Evolutionary conservation across 345 rosid genomes (phyloP), one percentile per base, ranked within the genome.

Genomic region (Firmiana major): DNA sequence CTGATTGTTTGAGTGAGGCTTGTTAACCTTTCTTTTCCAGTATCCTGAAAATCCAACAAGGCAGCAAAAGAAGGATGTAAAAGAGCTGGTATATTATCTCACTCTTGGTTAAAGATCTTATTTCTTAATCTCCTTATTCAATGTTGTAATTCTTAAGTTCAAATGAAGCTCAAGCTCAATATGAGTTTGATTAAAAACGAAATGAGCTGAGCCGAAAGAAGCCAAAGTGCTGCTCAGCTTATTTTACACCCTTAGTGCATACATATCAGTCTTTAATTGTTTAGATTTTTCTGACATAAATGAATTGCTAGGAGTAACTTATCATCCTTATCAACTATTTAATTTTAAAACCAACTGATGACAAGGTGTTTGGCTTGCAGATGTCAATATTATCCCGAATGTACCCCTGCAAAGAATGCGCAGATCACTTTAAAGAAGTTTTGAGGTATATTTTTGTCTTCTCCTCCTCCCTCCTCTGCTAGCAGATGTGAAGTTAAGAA

Each of bases 21-120:
- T 40, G 13, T 9, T 65, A 48, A 31, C 3, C 2, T 9, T 1
- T 31, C 7, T 74, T 22, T 46, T 75, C 63, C 92, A 96, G 97
- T 96, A 96, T 85, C 99, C 99, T 53, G 99, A 93, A 79, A 88
- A 89, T 43, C 99, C 97, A 75, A 92, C 98, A n/a, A 89, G 98
- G 78, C 97, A 90, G 81, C 98, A 96, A 43, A 96, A 90, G 90
- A 92, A 85, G 78, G 98, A 93, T 79, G 93, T 92, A 43, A 96
- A 90, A 80, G 97, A 96, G 78, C 85, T 92, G 97, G 97, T 96
- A 90, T 69, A 73, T 55, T 79, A 65, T 72, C 72, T 49, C 59
- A 16, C 28, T 42, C 46, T 34, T 38, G 40, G 22, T 0, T 0
- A 62, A 28, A 13, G 40, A 62, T 62, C 9, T 28, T 34, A 28